Percentiles rank a stretch among this genome's conserved stretches.
Evolutionary conservation across 2,329 filamentous ascomycete species (phyloP).

Genomic region (Botrytis pseudocinerea): DNA sequence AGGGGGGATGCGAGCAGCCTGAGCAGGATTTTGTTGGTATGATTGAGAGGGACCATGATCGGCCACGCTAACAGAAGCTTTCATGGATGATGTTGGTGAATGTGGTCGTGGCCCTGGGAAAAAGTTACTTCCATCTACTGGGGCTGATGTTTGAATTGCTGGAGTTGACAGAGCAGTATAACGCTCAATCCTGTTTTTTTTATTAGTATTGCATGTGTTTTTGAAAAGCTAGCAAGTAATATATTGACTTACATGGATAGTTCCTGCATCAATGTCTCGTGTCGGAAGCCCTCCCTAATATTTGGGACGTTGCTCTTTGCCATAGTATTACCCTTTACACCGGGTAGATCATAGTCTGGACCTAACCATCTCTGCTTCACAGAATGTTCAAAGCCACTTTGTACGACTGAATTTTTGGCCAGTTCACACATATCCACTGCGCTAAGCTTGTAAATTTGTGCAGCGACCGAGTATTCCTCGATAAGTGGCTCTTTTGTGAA

Average conservation of each 20-base stretch:
- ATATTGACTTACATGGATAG: conserved; percentile 67
- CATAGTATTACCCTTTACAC: conserved; percentile 85
- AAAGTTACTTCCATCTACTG: conserved; percentile 37
- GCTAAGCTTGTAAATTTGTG: conserved; percentile 96
- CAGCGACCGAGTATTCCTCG: conserved; percentile 96
- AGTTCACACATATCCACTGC: conserved; percentile 98
- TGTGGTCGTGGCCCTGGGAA: conserved; percentile 31
- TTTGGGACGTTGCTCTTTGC: conserved; percentile 96
- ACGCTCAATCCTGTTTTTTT: conserved; percentile 39
- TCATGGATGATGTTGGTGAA: conserved; percentile 41
- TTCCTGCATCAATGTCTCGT: conserved; percentile 84
- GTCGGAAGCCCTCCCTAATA: conserved; percentile 83
- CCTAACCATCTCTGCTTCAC: conserved; percentile 94
- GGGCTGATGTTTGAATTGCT: conserved; percentile 23
- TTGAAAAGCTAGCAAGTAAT: not conserved
- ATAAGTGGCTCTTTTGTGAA: conserved; percentile 98
- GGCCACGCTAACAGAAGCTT: conserved; percentile 32
- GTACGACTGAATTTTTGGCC: conserved; percentile 91
- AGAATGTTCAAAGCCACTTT: conserved; percentile 87
- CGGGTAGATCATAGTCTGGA: conserved; percentile 71
- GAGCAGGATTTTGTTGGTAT: conserved; percentile 40
- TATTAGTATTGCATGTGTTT: conserved; percentile 24
- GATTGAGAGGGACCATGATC: conserved; percentile 26
- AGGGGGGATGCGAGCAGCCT: conserved; percentile 38
- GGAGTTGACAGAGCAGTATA: conserved; percentile 37